Percentiles rank a stretch among this genome's conserved stretches.
phyloP scores from a whole-genome alignment of 2,329 filamentous ascomycete genomes.

The Lasiodiplodia theobromae region DNA sequence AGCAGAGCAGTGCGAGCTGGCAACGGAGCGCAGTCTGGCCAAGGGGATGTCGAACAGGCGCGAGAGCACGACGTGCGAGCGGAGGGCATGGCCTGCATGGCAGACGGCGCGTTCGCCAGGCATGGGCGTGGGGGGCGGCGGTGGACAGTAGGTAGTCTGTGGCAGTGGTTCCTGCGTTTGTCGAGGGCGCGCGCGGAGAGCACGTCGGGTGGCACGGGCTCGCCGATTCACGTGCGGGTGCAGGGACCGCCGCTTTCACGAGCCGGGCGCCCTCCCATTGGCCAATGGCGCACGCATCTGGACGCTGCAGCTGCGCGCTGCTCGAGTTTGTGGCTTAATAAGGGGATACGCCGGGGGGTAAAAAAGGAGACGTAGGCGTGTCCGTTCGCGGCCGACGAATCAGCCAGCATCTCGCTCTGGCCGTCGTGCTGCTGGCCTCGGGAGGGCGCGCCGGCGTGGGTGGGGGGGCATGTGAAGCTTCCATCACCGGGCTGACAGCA shows the following conservation, averaged over 20 bases:
- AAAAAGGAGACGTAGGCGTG: slow-evolving; percentile 4
- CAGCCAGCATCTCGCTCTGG: background rate
- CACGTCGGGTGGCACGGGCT: slow-evolving; percentile 1
- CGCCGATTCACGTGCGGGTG: slow-evolving; percentile 5
- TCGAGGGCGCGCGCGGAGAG: slow-evolving; percentile 36
- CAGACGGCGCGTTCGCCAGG: slow-evolving; percentile 35
- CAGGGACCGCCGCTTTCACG: background rate
- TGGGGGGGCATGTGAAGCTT: slow-evolving; percentile 9
- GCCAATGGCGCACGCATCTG: slow-evolving; percentile 20
- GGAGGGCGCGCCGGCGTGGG: background rate
- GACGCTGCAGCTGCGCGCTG: background rate
- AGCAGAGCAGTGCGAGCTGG: background rate
- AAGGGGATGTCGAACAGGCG: slow-evolving; percentile 41
- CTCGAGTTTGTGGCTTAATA: slow-evolving; percentile 19
- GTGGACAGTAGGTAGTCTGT: slow-evolving; percentile 34
- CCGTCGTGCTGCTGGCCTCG: background rate
- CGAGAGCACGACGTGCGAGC: slow-evolving; percentile 42
- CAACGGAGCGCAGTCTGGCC: background rate
- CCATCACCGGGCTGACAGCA: background rate
- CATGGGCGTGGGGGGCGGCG: slow-evolving; percentile 6
- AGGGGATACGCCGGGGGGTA: background rate
- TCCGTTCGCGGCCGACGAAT: slow-evolving; percentile 7
- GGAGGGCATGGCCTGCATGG: slow-evolving; percentile 43
- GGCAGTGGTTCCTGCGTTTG: slow-evolving; percentile 30
- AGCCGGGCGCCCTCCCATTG: background rate